Base-by-base conservation (phyloP, 1,284 basidiomycete genomes). In the Ustilago bromivora region DNA sequence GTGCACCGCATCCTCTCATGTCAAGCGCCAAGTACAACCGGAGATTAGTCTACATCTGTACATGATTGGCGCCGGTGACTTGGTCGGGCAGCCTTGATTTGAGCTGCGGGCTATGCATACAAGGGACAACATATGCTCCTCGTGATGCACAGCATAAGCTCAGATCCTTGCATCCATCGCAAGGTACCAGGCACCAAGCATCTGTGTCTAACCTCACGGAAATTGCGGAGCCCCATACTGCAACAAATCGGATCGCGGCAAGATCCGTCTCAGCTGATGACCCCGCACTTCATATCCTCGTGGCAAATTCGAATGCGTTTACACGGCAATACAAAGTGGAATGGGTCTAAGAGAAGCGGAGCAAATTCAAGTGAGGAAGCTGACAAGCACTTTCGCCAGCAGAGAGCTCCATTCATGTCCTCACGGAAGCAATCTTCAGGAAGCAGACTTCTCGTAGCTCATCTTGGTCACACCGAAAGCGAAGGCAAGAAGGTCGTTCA, bases 51-150 rank as follows among this genome's bases (percentile, higher is more conserved):
- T 19, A 46, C 23, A 19, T 2, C 13, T 23, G 43, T 1, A 19
- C 19, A 23, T 28, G 10, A 23, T 7, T 13, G 23, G 12, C 19
- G 46, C 19, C 8, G 5, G 46, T 17, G 46, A n/a, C 10, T 49
- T 19, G 46, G 46, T 10, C 40, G 2, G n/a, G 17, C 40, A 23
- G 13, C n/a, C 46, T 49, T 28, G 19, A 10, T 31, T 23, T 23
- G 23, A 51, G 49, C 49, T 31, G 19, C 35, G 19, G 54, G 38
- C 17, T 36, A 56, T 56, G 54, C 54, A 43, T 38, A 56, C 54
- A 56, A 56, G 38, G 23, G 38, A 35, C n/a, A 56, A 4, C 52
- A 54, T 34, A 54, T 54, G 52, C 49, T 41, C 35, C 38, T 11
- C 19, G 36, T 31, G 19, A 56, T 19, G 28, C 52, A n/a, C 9